Conservation (phyloP, 441 rosid species). For the California macrophylla region DNA sequence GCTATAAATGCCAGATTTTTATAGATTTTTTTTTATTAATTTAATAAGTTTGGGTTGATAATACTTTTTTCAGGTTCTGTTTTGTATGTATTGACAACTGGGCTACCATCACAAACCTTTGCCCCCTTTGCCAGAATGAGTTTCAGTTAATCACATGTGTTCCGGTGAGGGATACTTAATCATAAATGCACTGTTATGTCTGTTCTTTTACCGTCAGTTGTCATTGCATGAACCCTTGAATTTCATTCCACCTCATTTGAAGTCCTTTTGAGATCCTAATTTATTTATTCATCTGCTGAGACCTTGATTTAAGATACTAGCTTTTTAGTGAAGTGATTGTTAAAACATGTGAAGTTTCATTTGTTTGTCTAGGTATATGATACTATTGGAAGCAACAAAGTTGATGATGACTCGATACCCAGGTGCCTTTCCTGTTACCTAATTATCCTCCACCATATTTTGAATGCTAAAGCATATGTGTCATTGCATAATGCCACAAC, state of each 20-base stretch:
- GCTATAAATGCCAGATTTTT: background rate
- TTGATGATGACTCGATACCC: constrained; percentile 54
- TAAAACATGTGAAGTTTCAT: constrained; percentile 19
- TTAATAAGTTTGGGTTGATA: constrained; percentile 13
- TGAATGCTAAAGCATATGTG: background rate
- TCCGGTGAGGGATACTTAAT: constrained; percentile 53
- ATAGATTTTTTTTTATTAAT: background rate
- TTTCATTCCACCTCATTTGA: constrained; percentile 8
- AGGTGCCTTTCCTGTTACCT: constrained; percentile 34
- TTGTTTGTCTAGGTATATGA: constrained; percentile 70
- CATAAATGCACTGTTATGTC: constrained; percentile 7
- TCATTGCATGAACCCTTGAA: background rate
- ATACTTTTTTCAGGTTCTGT: constrained; percentile 66
- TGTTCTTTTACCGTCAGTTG: background rate
- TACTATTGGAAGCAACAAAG: constrained; percentile 63
- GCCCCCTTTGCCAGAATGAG: constrained; percentile 96
- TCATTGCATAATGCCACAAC: background rate
- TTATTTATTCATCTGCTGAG: constrained; percentile 12
- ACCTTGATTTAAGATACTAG: constrained; percentile 13
- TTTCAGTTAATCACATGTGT: constrained; percentile 93
- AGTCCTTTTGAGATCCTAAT: constrained; percentile 9
- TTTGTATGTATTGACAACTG: constrained; percentile 95
- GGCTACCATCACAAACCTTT: constrained; percentile 91
- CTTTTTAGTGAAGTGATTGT: constrained; percentile 15
- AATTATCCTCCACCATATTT: background rate